A percentile compares a stretch with the other conserved stretches of the same genome.
Evolutionary conservation across 2,329 filamentous ascomycete species (phyloP).

Genomic region (Chalaropsis ovoidea): DNA sequence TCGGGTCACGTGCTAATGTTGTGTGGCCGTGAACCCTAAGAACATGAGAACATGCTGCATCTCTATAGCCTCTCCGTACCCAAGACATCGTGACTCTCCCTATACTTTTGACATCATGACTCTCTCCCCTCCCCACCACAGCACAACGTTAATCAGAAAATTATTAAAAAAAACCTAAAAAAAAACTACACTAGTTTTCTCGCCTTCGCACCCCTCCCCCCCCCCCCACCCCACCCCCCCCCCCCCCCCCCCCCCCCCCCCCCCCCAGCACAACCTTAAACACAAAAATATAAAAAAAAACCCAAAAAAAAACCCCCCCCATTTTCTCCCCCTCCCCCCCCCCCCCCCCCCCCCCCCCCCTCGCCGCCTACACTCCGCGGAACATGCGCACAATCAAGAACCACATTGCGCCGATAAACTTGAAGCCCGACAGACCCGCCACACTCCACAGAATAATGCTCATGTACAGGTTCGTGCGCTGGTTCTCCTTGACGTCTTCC

Average conservation of each 20-base stretch:
- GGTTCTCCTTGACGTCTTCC: slow-evolving; percentile 34
- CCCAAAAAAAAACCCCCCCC: too few species aligned
- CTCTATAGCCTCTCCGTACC: too few species aligned
- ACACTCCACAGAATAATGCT: slow-evolving; percentile 81
- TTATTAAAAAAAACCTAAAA: background rate
- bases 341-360: background rate
- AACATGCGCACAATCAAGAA: slow-evolving; percentile 86
- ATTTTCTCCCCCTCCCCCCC: background rate
- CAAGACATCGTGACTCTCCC: too few species aligned
- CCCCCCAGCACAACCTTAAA: background rate
- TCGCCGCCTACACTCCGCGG: slow-evolving; percentile 48
- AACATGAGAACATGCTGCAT: too few species aligned
- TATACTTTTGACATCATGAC: too few species aligned
- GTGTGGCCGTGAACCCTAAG: too few species aligned
- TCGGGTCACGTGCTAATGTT: background rate
- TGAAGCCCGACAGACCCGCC: slow-evolving; percentile 70
- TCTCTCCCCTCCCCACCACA: background rate
- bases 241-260: too few species aligned
- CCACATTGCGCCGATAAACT: slow-evolving; percentile 81
- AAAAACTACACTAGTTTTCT: too few species aligned
- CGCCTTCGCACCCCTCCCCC: too few species aligned
- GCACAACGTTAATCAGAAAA: background rate
- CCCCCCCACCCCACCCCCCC: too few species aligned
- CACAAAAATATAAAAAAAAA: background rate
- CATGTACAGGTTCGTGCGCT: slow-evolving; percentile 71